Conservation (phyloP, 2,329 filamentous ascomycete species). For the Hirsutella rhossiliensis region DNA sequence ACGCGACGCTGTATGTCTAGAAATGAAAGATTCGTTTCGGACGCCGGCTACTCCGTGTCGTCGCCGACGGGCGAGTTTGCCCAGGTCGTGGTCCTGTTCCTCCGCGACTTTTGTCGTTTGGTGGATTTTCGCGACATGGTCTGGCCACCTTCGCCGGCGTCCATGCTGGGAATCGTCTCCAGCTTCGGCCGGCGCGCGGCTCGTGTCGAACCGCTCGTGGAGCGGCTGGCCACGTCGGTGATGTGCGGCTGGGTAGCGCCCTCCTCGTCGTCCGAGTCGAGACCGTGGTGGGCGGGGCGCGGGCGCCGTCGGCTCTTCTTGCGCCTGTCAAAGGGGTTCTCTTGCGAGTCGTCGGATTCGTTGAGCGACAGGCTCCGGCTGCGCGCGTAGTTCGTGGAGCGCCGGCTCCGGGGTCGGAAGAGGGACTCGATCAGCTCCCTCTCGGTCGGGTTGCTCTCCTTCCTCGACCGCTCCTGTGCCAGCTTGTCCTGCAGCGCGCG, state of each 20-base stretch:
- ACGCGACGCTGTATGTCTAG: slow-evolving; percentile 1
- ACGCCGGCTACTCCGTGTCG: slow-evolving; percentile 18
- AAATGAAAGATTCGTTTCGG: too few relatives aligned
- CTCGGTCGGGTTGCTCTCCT: slow-evolving; percentile 28
- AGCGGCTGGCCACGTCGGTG: slow-evolving; percentile 13
- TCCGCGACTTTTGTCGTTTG: slow-evolving; percentile 17
- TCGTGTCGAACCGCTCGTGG: slow-evolving; percentile 15
- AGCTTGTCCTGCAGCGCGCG: slow-evolving; percentile 32
- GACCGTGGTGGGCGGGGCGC: slow-evolving; percentile 16
- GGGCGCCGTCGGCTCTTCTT: slow-evolving; percentile 14
- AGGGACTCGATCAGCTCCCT: slow-evolving; percentile 31
- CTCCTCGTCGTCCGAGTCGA: slow-evolving; percentile 21
- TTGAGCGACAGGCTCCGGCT: slow-evolving; percentile 27
- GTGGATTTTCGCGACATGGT: slow-evolving; percentile 16
- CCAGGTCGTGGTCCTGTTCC: slow-evolving; percentile 15
- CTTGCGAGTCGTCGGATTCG: slow-evolving; percentile 20
- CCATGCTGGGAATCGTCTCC: slow-evolving; percentile 33
- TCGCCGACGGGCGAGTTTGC: slow-evolving; percentile 25
- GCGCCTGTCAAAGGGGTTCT: slow-evolving; percentile 15
- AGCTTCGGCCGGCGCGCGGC: slow-evolving; percentile 30
- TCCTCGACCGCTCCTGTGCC: slow-evolving; percentile 32
- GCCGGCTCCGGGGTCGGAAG: slow-evolving; percentile 20
- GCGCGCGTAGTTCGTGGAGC: slow-evolving; percentile 18
- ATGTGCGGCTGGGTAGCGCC: slow-evolving; percentile 14
- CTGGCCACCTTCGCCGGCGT: slow-evolving; percentile 16